Conservation (phyloP, 2,329 filamentous ascomycete species). For the Malbranchea cinnamomea region DNA sequence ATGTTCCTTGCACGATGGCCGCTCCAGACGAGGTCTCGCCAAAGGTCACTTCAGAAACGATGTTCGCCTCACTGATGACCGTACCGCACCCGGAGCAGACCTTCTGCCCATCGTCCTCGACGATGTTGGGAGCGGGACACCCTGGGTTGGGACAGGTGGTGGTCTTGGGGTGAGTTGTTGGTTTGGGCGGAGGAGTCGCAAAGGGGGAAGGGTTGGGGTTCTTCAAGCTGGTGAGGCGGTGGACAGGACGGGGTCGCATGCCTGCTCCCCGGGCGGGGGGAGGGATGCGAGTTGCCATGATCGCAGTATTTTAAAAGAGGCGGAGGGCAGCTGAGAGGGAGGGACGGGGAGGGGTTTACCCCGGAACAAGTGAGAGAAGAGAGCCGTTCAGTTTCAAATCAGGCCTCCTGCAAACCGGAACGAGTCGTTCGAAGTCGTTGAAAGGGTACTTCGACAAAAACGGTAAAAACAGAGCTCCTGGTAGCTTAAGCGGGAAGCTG, state of each 20-base stretch:
- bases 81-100: constrained; percentile 74
- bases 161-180: constrained; percentile 19
- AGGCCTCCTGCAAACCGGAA: no score
- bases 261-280: constrained; percentile 17
- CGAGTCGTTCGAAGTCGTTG: no score
- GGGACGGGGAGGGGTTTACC: no score
- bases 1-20: constrained; percentile 80
- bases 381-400: no score
- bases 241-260: constrained; percentile 19
- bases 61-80: constrained; percentile 71
- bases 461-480: no score
- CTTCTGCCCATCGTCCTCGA: constrained; percentile 32
- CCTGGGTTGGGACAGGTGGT: constrained; percentile 30
- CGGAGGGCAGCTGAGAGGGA: no score
- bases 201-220: constrained; percentile 22
- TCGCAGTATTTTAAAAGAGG: no score
- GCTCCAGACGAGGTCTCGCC: constrained; percentile 75
- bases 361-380: no score
- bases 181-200: constrained; percentile 18
- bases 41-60: constrained; percentile 83
- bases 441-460: no score
- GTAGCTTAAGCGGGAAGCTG: no score
- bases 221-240: constrained; percentile 27
- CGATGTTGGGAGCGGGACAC: constrained; percentile 31
- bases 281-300: constrained; percentile 10